A percentile compares a stretch with the other conserved stretches of the same genome.
phyloP scores from a whole-genome alignment of 129 eudicot species.

The Oenanthe sinensis region DNA sequence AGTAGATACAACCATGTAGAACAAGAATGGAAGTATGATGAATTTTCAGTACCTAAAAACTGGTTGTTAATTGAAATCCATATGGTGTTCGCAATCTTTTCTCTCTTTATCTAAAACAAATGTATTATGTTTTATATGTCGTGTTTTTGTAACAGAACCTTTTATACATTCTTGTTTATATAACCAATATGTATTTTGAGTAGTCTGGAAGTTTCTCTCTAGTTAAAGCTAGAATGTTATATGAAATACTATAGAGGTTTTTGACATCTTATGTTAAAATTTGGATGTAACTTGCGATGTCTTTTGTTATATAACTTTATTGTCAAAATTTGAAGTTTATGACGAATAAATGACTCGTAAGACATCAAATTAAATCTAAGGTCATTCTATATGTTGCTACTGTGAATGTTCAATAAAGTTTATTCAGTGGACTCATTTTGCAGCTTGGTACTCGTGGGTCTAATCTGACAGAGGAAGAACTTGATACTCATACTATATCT shows the following conservation, averaged over 20 bases:
- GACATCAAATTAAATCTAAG: not conserved
- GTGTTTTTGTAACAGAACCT: not conserved
- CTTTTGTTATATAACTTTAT: not conserved
- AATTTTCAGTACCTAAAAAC: not conserved
- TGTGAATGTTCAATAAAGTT: not conserved
- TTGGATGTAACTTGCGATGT: not conserved
- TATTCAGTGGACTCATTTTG: conserved; percentile 14
- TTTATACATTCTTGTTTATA: not conserved
- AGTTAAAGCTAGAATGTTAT: not conserved
- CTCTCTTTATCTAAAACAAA: not conserved
- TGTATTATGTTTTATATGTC: not conserved
- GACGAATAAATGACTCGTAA: not conserved
- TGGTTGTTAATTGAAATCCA: not conserved
- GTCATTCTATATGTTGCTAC: not conserved
- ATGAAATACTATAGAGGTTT: not conserved
- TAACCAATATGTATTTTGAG: not conserved
- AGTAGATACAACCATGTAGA: not conserved
- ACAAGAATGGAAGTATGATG: not conserved
- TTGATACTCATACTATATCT: conserved; percentile 86
- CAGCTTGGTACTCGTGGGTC: conserved; percentile 89
- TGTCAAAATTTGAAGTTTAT: not conserved
- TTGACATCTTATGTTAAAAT: not conserved
- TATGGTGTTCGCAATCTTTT: not conserved
- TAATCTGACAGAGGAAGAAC: conserved; percentile 92
- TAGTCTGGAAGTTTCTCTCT: not conserved